Base-by-base conservation (phyloP, 129 eudicot species). In the Kitagawia praeruptora region DNA sequence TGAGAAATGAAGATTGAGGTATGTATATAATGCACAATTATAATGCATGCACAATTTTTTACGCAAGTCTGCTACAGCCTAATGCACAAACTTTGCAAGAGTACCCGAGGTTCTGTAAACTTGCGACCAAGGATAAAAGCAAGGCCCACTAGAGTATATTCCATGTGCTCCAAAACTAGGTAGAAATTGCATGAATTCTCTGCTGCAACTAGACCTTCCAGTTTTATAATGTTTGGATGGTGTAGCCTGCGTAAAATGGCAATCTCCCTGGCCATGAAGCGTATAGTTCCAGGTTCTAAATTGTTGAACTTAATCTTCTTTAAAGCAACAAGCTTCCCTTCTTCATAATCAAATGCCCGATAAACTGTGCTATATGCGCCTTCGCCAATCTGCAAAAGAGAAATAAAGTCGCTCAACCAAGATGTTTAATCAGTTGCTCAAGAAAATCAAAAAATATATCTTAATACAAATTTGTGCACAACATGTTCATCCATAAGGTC, bases 151-250 rank as follows among this genome's bases (percentile, higher is more conserved):
- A 94, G 88, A 77, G 92, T 96, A 85, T 94, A 97, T 79, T 94
- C 96, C 96, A 94, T 92, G 85, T 92, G 91, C 81, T 94, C 98
- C 45, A 94, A 92, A 40, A 94, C 97, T 45, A 94, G 93, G 76
- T 88, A 94, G 74, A 94, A 81, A 89, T 96, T 90, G 91, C 93
- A 87, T 19, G 98, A 94, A 92, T 87, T 87, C 75, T 96, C 77
- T 46, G 97, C 90, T 0, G 97, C 89, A 78, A 94, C 96, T 23
- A 92, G 85, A 81, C 97, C 98, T 88, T 94, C 97, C 81, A 94
- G 61, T 81, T 94, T 94, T 72, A 94, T 87, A 39, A 94, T 89
- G 77, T 94, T 94, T 54, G 97, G 97, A 85, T 94, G 97, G 77
- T 94, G 81, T 72, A 94, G 92, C 77, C 91, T 79, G 7, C 96